Evolutionary conservation across 495 filamentous ascomycete genomes (phyloP).

Genomic region (Xanthoparmelia taractica): DNA sequence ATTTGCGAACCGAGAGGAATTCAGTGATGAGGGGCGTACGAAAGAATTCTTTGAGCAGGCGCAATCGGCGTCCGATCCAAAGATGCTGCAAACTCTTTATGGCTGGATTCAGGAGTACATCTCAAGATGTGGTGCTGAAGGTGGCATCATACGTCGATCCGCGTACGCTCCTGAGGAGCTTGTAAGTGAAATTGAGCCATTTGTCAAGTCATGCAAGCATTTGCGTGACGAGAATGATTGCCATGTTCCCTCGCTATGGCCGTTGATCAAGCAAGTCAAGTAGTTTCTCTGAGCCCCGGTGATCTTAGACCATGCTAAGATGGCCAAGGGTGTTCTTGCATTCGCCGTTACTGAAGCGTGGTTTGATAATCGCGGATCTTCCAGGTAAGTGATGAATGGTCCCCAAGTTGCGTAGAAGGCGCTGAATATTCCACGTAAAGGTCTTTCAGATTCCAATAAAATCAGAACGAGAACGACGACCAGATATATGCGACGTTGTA

Average conservation of each 20-base stretch:
- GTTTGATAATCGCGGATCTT: constrained; percentile 11
- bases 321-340: not conserved
- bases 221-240: not conserved
- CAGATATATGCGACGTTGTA: not conserved
- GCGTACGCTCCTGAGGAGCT: not conserved
- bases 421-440: not conserved
- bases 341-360: not conserved
- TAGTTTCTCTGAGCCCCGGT: not conserved
- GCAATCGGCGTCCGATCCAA: not conserved
- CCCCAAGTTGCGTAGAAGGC: not conserved
- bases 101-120: not conserved
- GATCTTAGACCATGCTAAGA: not conserved
- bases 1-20: constrained; percentile 5
- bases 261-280: not conserved
- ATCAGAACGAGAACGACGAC: not conserved
- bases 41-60: not conserved
- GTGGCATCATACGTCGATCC: not conserved
- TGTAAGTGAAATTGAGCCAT: not conserved
- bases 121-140: not conserved
- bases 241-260: constrained; percentile 5
- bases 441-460: constrained; percentile 4
- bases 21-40: not conserved
- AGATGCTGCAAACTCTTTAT: not conserved
- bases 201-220: not conserved
- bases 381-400: not conserved